These are phyloP conservation scores for Xerophyta viscosa DNA, from an alignment of 106 monocot species.

Conservation along the genomic window DNA sequence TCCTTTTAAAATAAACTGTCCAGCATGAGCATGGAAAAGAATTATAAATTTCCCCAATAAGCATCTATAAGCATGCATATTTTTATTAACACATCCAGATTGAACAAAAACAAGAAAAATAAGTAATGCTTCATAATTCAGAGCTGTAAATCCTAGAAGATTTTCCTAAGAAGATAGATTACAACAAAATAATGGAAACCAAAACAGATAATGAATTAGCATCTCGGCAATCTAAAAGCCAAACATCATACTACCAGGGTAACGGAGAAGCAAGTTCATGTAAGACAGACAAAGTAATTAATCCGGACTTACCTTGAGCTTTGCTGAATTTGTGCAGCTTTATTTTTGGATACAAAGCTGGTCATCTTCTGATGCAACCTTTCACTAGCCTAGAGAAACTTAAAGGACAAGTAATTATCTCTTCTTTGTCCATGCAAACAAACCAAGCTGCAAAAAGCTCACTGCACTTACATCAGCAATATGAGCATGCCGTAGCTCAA, in stretches of 20 bases:
- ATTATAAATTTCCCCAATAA: no score
- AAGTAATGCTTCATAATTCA: no score
- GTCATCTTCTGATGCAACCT: constrained; percentile 68
- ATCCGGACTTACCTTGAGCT: constrained; percentile 35
- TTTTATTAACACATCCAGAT: no score
- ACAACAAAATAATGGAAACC: no score
- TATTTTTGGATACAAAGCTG: constrained; percentile 60
- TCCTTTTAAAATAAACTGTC: no score
- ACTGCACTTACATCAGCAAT: constrained; percentile 67
- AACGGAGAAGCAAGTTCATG: background rate
- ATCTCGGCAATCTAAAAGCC: background rate
- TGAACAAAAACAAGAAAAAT: no score
- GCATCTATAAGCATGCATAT: no score
- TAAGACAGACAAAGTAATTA: background rate
- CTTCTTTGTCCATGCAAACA: background rate
- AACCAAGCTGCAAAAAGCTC: background rate
- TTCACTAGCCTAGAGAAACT: constrained; percentile 55
- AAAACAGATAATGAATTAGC: no score
- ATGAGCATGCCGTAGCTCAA: constrained; percentile 76
- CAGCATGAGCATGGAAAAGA: no score
- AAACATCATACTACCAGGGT: no score
- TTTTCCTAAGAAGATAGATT: no score
- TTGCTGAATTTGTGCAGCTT: constrained; percentile 66
- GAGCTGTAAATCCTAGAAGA: no score
- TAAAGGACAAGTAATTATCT: background rate